A percentile compares a stretch with the other conserved stretches of the same genome.
Evolutionary conservation across 2,329 filamentous ascomycete genomes (phyloP).

Genomic region (Talaromyces islandicus): DNA sequence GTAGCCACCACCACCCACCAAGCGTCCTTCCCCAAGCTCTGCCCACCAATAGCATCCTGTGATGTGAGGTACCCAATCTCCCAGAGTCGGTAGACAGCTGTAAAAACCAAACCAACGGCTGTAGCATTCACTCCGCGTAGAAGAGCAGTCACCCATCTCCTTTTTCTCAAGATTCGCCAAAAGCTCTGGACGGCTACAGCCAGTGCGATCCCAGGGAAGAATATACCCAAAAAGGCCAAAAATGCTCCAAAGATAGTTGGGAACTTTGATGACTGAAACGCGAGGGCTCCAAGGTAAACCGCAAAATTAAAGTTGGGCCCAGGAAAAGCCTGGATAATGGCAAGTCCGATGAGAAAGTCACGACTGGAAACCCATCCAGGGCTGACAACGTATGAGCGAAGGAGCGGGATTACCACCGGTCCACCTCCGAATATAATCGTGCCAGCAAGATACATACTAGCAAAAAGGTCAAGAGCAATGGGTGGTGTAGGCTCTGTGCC

Average conservation of each 20-base stretch:
- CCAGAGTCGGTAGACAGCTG: slow-evolving; percentile 59
- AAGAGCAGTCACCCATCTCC: slow-evolving; percentile 42
- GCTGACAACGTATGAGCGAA: slow-evolving; percentile 56
- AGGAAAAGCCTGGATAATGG: slow-evolving; percentile 65
- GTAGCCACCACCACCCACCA: slow-evolving; percentile 60
- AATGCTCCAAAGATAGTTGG: slow-evolving; percentile 43
- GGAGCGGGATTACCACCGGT: slow-evolving; percentile 59
- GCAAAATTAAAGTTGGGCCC: slow-evolving; percentile 51
- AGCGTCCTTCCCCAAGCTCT: slow-evolving; percentile 52
- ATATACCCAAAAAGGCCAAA: slow-evolving; percentile 44
- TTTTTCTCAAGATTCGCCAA: slow-evolving; percentile 46
- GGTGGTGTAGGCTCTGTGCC: slow-evolving; percentile 32
- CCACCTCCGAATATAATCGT: slow-evolving; percentile 63
- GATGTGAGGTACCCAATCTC: slow-evolving; percentile 55
- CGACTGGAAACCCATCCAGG: slow-evolving; percentile 65
- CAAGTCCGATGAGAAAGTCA: slow-evolving; percentile 67
- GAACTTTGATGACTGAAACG: slow-evolving; percentile 29
- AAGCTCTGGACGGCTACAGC: slow-evolving; percentile 40
- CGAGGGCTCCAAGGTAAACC: slow-evolving; percentile 51
- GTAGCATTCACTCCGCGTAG: slow-evolving; percentile 55
- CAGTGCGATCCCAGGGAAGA: slow-evolving; percentile 30
- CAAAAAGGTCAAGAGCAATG: slow-evolving; percentile 56
- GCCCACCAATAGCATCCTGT: slow-evolving; percentile 39
- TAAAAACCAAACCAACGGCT: slow-evolving; percentile 57
- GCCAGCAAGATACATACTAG: slow-evolving; percentile 68